These are phyloP conservation scores for Penicillium sumatraense DNA, from an alignment of 2,329 filamentous ascomycete genomes.

Conservation along the genomic window DNA sequence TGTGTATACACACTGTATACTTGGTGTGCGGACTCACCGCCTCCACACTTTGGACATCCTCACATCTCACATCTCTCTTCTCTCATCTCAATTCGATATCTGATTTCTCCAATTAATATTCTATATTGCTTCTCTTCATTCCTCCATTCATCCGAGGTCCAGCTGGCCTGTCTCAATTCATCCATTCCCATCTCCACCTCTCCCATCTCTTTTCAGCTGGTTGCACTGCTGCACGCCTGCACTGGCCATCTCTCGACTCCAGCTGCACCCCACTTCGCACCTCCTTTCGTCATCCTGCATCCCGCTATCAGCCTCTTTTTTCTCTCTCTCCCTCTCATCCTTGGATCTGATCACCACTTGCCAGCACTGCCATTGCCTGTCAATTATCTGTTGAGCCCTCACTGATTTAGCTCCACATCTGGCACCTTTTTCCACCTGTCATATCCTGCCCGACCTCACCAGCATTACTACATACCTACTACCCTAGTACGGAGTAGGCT, in stretches of 20 bases:
- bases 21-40: no score
- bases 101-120: no score
- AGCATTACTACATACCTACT: no score
- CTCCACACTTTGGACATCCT: no score
- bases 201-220: not conserved
- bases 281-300: conserved; percentile 26
- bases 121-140: no score
- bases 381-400: not conserved
- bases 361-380: conserved; percentile 1
- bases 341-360: conserved; percentile 14
- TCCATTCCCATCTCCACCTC: not conserved
- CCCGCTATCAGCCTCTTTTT: conserved; percentile 21
- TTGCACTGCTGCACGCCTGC: not conserved
- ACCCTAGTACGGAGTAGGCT: no score
- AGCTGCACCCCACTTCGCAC: conserved; percentile 9
- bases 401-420: not conserved
- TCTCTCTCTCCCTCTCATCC: conserved; percentile 6
- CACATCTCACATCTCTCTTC: no score
- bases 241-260: not conserved
- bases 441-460: not conserved
- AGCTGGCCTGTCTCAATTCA: not conserved
- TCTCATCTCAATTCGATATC: no score
- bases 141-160: no score
- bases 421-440: not conserved
- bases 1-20: no score